A percentile compares a stretch with the other conserved stretches of the same genome.
Conservation (phyloP, 2,329 filamentous ascomycete species). For the Drechslerella stenobrocha region DNA sequence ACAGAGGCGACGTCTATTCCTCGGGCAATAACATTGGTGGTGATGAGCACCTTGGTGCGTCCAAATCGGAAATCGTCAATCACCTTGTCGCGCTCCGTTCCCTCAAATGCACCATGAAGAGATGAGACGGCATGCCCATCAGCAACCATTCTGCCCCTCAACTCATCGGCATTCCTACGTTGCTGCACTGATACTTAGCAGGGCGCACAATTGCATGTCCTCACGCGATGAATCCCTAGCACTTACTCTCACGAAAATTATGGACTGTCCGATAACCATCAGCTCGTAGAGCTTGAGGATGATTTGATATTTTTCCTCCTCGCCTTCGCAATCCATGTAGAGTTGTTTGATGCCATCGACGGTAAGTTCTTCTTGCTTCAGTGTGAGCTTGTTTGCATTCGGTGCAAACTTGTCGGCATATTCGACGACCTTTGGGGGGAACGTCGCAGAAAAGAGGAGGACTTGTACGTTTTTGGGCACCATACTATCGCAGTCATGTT, state of each 20-base stretch:
- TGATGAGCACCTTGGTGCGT: constrained; percentile 91
- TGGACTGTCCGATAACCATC: constrained; percentile 94
- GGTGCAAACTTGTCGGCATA: constrained; percentile 86
- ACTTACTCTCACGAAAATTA: constrained; percentile 90
- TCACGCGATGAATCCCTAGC: background rate
- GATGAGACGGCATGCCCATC: constrained; percentile 92
- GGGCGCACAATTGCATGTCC: background rate
- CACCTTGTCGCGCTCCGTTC: constrained; percentile 76
- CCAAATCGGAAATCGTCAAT: constrained; percentile 85
- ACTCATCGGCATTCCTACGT: constrained; percentile 79
- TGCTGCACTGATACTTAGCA: constrained; percentile 61
- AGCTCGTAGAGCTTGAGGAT: constrained; percentile 92
- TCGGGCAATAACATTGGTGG: constrained; percentile 92
- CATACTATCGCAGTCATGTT: constrained; percentile 58
- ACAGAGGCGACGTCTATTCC: constrained; percentile 91
- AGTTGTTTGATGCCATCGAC: constrained; percentile 97
- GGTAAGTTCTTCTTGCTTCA: constrained; percentile 87
- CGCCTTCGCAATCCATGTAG: constrained; percentile 86
- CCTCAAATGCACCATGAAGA: constrained; percentile 85
- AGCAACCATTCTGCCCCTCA: constrained; percentile 79
- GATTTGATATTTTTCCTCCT: constrained; percentile 81
- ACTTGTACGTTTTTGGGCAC: constrained; percentile 77
- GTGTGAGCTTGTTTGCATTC: constrained; percentile 79
- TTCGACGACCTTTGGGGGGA: constrained; percentile 79
- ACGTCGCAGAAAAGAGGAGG: constrained; percentile 92